Base-by-base conservation (phyloP, 805 yeast genomes). In the Ogataea glucozyma region DNA sequence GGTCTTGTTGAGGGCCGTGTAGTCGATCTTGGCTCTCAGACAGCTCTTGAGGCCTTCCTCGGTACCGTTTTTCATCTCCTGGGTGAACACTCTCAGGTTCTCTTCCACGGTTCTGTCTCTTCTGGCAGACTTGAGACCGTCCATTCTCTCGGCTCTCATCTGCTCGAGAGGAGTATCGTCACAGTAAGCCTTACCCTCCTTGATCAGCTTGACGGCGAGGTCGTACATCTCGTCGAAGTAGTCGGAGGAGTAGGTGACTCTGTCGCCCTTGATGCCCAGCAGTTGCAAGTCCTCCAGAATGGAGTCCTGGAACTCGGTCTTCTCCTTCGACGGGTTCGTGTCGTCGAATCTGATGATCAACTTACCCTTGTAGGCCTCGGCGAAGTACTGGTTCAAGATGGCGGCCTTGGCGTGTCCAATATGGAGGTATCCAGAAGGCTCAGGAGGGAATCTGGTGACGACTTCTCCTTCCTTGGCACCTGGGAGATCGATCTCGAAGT, bases 321-420 rank as follows among this genome's bases (percentile, higher is more conserved):
- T 91, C 75, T 93, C 99, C 73, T 93, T 93, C 43, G 93, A 79
- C 30, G 99, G 99, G 67, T 93, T 93, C 46, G 99, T 93, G 65
- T 93, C 99, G 67, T 93, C 99, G 66, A 93, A 93, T 71, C 99
- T 83, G 61, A 93, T 84, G 61, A 93, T 89, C 65, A 93, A 79
- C 70, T 93, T 93, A 65, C 99, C 99, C 61, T 93, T 85, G 76
- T 91, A 93, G 62, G 80, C 85, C 57, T 88, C 83, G 37, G 99
- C 99, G 72, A 93, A 91, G 72, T 90, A 91, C 70, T 93, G 93
- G 73, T 93, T 93, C 64, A 93, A 78, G 46, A 93, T 76, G 42
- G 99, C 99, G 49, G 99, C 99, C 70, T 93, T 93, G 48, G 96
- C 99, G 65, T 93, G 99, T 56, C 99, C 99, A 70, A 93, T 93